These are phyloP conservation scores for Prunus salicina DNA, from an alignment of 306 rosid genomes.

Conservation along the genomic window DNA sequence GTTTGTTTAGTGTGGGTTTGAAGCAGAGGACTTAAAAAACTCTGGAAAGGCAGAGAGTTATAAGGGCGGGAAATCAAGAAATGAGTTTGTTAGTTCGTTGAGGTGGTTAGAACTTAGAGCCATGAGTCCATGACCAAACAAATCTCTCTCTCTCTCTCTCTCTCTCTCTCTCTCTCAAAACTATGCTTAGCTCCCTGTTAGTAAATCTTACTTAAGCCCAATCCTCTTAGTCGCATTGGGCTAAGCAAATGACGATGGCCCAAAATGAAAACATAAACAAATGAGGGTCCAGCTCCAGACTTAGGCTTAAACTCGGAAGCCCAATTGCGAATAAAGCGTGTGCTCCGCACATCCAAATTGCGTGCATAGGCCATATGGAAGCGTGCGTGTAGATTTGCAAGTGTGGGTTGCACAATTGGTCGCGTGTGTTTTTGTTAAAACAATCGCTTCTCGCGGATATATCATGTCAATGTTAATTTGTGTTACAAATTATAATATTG, in stretches of 20 bases:
- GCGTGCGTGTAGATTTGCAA: not conserved
- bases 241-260: not conserved
- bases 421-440: not conserved
- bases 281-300: too few relatives aligned
- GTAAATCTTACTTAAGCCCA: too few relatives aligned
- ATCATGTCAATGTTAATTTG: too few relatives aligned
- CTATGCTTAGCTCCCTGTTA: too few relatives aligned
- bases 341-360: not conserved
- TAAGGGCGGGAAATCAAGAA: constrained; percentile 11
- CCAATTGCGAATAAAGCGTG: too few relatives aligned
- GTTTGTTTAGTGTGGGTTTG: not conserved
- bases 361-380: not conserved
- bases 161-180: too few relatives aligned
- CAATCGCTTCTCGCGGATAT: too few relatives aligned
- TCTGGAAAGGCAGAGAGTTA: not conserved
- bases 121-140: too few relatives aligned
- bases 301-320: too few relatives aligned
- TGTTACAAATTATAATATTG: too few relatives aligned
- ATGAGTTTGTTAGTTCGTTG: not conserved
- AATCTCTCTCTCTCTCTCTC: too few relatives aligned
- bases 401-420: not conserved
- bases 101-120: not conserved
- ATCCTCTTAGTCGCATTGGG: too few relatives aligned
- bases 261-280: not conserved
- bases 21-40: not conserved